Conservation (phyloP, 768 basidiomycete species). For the Clitopilus hobsonii region DNA sequence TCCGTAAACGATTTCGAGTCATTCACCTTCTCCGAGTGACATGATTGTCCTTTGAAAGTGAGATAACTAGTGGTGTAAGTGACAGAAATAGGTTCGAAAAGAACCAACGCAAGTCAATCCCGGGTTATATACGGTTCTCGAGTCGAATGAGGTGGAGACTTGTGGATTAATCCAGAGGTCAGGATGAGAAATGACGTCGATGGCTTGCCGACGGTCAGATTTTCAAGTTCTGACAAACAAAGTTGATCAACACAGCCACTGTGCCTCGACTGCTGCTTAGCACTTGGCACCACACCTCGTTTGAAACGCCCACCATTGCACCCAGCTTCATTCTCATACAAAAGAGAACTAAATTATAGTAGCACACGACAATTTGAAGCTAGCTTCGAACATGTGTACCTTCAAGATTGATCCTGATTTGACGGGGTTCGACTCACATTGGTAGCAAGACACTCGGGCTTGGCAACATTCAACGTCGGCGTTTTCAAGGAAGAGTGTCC, state of each 20-base stretch:
- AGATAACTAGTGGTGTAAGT: too few relatives aligned
- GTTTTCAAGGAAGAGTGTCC: neutral
- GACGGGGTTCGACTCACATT: too few relatives aligned
- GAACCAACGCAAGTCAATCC: neutral
- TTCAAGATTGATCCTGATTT: too few relatives aligned
- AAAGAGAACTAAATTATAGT: too few relatives aligned
- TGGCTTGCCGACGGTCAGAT: neutral
- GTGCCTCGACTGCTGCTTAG: too few relatives aligned
- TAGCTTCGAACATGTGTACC: too few relatives aligned
- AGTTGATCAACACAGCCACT: neutral
- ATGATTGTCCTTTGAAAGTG: constrained; percentile 12
- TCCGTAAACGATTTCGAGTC: neutral
- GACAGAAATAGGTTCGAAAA: too few relatives aligned
- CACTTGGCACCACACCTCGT: too few relatives aligned
- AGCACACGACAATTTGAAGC: too few relatives aligned
- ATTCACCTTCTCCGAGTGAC: constrained; percentile 23
- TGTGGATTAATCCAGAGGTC: neutral
- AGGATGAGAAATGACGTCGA: neutral
- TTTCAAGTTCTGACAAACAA: neutral
- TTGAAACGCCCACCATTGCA: too few relatives aligned
- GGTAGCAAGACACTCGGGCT: too few relatives aligned
- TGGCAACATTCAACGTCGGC: neutral
- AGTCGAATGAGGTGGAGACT: neutral
- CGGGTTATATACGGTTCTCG: neutral
- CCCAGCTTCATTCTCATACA: too few relatives aligned